phyloP scores from a whole-genome alignment of 192 early-diverging fungal species.

The Coemansia sp. region DNA sequence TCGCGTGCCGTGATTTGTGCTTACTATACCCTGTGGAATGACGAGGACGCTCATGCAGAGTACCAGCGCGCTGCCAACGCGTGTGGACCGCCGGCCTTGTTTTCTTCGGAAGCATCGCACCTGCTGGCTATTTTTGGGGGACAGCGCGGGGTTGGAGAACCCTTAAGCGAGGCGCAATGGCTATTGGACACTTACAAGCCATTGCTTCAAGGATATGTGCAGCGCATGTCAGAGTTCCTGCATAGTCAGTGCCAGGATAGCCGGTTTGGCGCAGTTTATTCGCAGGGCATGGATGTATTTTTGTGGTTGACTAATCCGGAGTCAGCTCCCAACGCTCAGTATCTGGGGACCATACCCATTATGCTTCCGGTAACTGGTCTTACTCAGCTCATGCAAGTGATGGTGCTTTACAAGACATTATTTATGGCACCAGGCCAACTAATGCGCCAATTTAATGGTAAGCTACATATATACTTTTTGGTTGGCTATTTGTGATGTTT shows the following conservation, averaged over 20 bases:
- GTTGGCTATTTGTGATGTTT: neutral
- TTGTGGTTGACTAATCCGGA: slow-evolving; percentile 72
- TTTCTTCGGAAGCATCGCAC: slow-evolving; percentile 50
- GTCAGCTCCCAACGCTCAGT: slow-evolving; percentile 65
- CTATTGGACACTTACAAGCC: slow-evolving; percentile 73
- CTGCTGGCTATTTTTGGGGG: slow-evolving; percentile 90
- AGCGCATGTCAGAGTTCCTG: slow-evolving; percentile 68
- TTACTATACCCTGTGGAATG: slow-evolving; percentile 22
- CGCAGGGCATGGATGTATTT: slow-evolving; percentile 72
- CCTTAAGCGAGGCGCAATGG: slow-evolving; percentile 75
- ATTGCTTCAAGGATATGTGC: slow-evolving; percentile 66
- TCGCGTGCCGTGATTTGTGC: slow-evolving; percentile 16
- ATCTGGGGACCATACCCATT: slow-evolving; percentile 69
- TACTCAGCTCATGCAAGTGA: slow-evolving; percentile 80
- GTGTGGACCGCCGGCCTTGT: slow-evolving; percentile 2
- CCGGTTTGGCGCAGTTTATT: slow-evolving; percentile 55
- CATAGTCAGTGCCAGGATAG: slow-evolving; percentile 55
- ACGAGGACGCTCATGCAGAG: neutral
- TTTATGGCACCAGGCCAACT: slow-evolving; percentile 55
- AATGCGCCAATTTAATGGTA: slow-evolving; percentile 28
- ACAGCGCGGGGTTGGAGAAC: slow-evolving; percentile 80
- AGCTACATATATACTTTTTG: neutral
- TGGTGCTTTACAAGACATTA: slow-evolving; percentile 65
- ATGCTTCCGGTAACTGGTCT: slow-evolving; percentile 82
- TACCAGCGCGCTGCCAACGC: neutral